A percentile compares a stretch with the other conserved stretches of the same genome.
These are phyloP conservation scores for Dalbergia oliveri DNA, from an alignment of 306 rosid genomes.

Conservation along the genomic window DNA sequence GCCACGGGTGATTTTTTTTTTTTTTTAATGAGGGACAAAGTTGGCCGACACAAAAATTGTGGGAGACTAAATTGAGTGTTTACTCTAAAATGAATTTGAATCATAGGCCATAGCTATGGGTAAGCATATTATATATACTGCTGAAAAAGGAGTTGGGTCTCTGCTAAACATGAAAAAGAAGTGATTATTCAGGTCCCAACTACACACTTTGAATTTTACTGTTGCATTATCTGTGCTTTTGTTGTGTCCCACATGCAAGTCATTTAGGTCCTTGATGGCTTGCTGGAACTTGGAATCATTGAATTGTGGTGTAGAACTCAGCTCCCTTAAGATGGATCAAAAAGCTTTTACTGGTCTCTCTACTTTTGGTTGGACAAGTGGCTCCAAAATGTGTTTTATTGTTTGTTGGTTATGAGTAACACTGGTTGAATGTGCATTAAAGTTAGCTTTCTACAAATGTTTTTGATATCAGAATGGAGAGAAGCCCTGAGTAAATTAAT, in stretches of 20 bases:
- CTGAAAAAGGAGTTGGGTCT: constrained; percentile 1
- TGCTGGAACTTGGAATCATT: neutral
- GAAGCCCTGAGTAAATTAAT: neutral
- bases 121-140: neutral
- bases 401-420: constrained; percentile 32
- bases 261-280: constrained; percentile 2
- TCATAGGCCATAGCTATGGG: too few species aligned
- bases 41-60: too few species aligned
- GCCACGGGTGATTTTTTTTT: too few species aligned
- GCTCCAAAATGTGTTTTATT: constrained; percentile 13
- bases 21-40: too few species aligned
- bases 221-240: neutral
- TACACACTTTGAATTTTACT: neutral
- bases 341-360: constrained; percentile 13
- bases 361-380: constrained; percentile 23
- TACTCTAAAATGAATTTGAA: too few species aligned
- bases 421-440: constrained; percentile 27
- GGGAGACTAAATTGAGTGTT: too few species aligned
- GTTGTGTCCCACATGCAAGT: neutral
- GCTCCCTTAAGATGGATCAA: constrained; percentile 4
- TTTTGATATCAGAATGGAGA: constrained; percentile 25
- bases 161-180: neutral
- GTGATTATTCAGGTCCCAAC: constrained; percentile 16
- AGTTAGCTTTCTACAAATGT: constrained; percentile 21
- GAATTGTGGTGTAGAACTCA: neutral